Percentiles rank a stretch among this genome's conserved stretches.
Evolutionary conservation across 805 yeast genomes (phyloP).

Genomic region (Nakazawaea ernobii): DNA sequence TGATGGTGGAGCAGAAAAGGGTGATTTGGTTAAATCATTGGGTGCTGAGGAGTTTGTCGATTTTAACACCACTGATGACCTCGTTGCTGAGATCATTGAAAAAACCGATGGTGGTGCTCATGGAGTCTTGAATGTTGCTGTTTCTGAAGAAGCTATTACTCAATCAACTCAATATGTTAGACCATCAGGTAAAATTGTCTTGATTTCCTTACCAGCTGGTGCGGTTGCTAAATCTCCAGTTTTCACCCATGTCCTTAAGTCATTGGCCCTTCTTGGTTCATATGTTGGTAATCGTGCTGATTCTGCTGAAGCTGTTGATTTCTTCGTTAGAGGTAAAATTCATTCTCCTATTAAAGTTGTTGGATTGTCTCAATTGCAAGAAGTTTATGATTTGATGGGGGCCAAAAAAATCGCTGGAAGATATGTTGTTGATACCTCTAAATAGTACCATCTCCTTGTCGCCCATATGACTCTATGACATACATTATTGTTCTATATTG

Average conservation of each 20-base stretch:
- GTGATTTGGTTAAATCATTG: constrained; percentile 42
- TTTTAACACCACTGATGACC: constrained; percentile 48
- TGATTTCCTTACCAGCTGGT: constrained; percentile 50
- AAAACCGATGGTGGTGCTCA: constrained; percentile 73
- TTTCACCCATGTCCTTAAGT: constrained; percentile 58
- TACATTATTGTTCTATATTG: too few relatives aligned
- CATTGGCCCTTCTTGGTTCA: constrained; percentile 61
- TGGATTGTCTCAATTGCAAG: constrained; percentile 65
- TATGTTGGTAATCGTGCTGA: constrained; percentile 79
- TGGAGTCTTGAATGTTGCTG: constrained; percentile 72
- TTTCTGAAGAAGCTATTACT: constrained; percentile 60
- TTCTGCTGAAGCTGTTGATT: constrained; percentile 32
- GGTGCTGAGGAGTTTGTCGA: constrained; percentile 66
- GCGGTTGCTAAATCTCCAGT: constrained; percentile 60
- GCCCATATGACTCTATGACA: not conserved
- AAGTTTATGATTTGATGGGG: constrained; percentile 71
- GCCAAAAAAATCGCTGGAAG: constrained; percentile 84
- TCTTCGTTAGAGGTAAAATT: constrained; percentile 10
- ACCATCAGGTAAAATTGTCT: constrained; percentile 63
- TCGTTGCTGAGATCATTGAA: constrained; percentile 47
- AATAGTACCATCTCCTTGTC: constrained; percentile 27
- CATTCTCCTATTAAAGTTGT: constrained; percentile 51
- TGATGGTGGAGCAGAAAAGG: constrained; percentile 66
- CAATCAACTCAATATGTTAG: constrained; percentile 57
- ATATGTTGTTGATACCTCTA: constrained; percentile 75